Conservation (phyloP, 2,329 filamentous ascomycete genomes). For the Dactylellina haptotyla region DNA sequence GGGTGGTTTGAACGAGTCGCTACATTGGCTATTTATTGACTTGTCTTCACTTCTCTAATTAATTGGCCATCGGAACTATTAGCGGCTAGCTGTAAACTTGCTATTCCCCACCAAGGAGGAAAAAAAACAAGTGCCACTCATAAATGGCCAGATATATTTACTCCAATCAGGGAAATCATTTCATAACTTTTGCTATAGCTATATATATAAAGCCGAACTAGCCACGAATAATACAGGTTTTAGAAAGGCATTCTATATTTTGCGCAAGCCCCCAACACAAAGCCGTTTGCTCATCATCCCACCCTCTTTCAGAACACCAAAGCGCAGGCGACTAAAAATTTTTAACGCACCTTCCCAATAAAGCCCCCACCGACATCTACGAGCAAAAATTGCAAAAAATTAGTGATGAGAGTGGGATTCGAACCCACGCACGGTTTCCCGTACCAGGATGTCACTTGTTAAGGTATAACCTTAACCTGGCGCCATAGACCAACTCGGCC, state of each 20-base stretch:
- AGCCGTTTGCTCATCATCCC: neutral
- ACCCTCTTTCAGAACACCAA: neutral
- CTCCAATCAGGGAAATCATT: too few species aligned
- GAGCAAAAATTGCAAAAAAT: conserved; percentile 48
- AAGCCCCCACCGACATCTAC: neutral
- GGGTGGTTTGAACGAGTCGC: too few species aligned
- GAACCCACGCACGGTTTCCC: conserved; percentile 58
- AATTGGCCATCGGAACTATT: too few species aligned
- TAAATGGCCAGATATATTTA: too few species aligned
- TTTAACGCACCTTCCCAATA: neutral
- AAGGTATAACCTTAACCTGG: conserved; percentile 58
- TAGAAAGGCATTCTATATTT: neutral
- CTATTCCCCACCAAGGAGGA: too few species aligned
- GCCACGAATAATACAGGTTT: too few species aligned
- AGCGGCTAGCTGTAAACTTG: too few species aligned
- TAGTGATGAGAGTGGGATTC: conserved; percentile 58
- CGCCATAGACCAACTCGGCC: conserved; percentile 58
- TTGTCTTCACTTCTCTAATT: too few species aligned
- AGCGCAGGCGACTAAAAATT: neutral
- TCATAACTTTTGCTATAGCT: too few species aligned
- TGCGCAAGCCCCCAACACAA: neutral
- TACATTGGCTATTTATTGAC: too few species aligned
- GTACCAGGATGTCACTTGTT: conserved; percentile 56
- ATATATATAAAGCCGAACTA: too few species aligned
- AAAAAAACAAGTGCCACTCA: too few species aligned